These are phyloP conservation scores for Capronia epimyces DNA, from an alignment of 2,329 filamentous ascomycete genomes.

Conservation along the genomic window DNA sequence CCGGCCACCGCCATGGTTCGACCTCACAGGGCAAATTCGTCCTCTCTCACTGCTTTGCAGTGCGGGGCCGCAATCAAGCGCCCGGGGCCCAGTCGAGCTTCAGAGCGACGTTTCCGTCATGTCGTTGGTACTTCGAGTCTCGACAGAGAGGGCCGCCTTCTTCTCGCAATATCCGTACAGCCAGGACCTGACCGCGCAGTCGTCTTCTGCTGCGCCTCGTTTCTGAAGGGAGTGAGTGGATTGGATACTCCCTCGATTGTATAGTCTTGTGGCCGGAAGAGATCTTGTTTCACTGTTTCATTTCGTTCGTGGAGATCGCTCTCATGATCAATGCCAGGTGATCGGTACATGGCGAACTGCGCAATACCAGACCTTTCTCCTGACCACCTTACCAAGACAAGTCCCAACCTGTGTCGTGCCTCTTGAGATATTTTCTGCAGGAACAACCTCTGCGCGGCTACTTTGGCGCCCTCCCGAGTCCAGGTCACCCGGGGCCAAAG, in stretches of 20 bases:
- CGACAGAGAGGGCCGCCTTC: slow-evolving; percentile 19
- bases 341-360: slow-evolving; percentile 10
- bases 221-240: slow-evolving; percentile 16
- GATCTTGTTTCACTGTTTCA: slow-evolving; percentile 19
- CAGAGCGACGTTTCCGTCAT: slow-evolving; percentile 21
- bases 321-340: not conserved
- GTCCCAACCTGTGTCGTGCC: slow-evolving; percentile 10
- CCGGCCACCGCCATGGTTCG: slow-evolving; percentile 19
- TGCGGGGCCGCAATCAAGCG: slow-evolving; percentile 27
- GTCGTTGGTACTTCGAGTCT: slow-evolving; percentile 26
- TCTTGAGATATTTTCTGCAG: slow-evolving; percentile 18
- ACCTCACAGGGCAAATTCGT: slow-evolving; percentile 6
- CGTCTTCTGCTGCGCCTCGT: slow-evolving; percentile 20
- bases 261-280: slow-evolving; percentile 4
- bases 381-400: slow-evolving; percentile 16
- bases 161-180: slow-evolving; percentile 15
- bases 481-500: slow-evolving; percentile 8
- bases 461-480: slow-evolving; percentile 14
- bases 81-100: slow-evolving; percentile 21
- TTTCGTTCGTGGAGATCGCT: slow-evolving; percentile 9
- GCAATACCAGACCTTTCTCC: slow-evolving; percentile 14
- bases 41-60: slow-evolving; percentile 11
- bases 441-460: slow-evolving; percentile 20
- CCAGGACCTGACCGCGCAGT: slow-evolving; percentile 3
- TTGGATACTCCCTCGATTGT: slow-evolving; percentile 4